Conservation (phyloP, 805 yeast species). For the Starmerella asiatica region DNA sequence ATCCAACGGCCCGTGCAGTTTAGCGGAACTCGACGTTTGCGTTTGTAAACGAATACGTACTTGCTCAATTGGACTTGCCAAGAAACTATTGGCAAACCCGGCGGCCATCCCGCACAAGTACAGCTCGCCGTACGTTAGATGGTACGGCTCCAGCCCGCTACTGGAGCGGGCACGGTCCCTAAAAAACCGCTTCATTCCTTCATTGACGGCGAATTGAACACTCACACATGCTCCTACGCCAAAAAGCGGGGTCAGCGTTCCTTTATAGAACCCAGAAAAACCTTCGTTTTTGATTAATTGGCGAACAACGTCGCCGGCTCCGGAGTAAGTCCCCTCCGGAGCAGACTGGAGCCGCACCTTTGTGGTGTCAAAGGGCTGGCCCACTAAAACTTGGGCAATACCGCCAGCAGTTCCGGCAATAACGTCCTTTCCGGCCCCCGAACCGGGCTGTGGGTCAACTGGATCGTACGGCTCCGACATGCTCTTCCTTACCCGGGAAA, state of each 20-base stretch:
- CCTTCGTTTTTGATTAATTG: conserved; percentile 71
- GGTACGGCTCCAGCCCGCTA: conserved; percentile 25
- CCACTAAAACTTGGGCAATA: conserved; percentile 84
- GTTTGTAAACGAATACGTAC: conserved; percentile 89
- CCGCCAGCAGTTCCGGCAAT: conserved; percentile 93
- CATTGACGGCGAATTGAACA: conserved; percentile 90
- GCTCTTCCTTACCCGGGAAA: neutral
- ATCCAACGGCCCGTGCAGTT: conserved; percentile 62
- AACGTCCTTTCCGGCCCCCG: conserved; percentile 43
- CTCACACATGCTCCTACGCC: conserved; percentile 98
- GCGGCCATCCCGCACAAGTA: conserved; percentile 82
- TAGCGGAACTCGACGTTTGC: conserved; percentile 40
- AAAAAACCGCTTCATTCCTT: conserved; percentile 77
- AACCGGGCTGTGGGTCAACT: neutral
- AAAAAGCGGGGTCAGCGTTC: conserved; percentile 80
- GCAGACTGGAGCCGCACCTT: conserved; percentile 87
- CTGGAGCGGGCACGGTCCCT: conserved; percentile 23
- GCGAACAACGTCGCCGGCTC: conserved; percentile 65
- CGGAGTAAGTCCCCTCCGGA: conserved; percentile 57
- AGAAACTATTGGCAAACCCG: conserved; percentile 75
- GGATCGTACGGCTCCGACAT: neutral
- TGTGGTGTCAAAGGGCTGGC: conserved; percentile 93
- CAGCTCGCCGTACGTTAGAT: conserved; percentile 43
- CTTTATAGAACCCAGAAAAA: conserved; percentile 73
- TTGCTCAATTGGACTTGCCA: conserved; percentile 92